Evolutionary conservation across 805 yeast genomes (phyloP).

Genomic region (Wickerhamiella shivajii): DNA sequence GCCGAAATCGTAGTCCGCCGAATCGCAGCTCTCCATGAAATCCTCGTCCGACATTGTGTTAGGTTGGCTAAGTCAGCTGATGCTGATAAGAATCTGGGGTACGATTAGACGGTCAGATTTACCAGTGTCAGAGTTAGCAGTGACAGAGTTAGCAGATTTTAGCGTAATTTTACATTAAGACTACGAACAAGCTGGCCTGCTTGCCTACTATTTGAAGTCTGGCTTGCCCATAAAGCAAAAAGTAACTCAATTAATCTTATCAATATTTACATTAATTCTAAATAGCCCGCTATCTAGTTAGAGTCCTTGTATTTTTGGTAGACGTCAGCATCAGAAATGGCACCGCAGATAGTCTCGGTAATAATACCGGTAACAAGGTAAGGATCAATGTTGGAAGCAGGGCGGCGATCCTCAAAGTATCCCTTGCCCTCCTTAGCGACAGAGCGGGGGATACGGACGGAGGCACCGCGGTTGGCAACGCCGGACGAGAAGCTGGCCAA

Average conservation of each 20-base stretch:
- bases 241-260: not conserved
- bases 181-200: too few relatives aligned
- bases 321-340: conserved; percentile 92
- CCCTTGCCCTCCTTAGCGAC: conserved; percentile 97
- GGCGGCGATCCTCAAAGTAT: conserved; percentile 99
- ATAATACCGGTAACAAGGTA: conserved; percentile 97
- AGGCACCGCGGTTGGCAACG: conserved; percentile 99
- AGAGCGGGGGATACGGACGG: conserved; percentile 96
- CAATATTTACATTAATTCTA: conserved; percentile 1
- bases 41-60: conserved; percentile 27
- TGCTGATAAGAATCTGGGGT: too few relatives aligned
- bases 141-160: too few relatives aligned
- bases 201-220: too few relatives aligned
- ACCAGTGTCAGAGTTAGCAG: too few relatives aligned
- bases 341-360: conserved; percentile 92
- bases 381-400: conserved; percentile 98
- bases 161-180: too few relatives aligned
- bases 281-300: conserved; percentile 3
- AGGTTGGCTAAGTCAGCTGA: too few relatives aligned
- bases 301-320: conserved; percentile 12
- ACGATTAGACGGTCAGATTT: too few relatives aligned
- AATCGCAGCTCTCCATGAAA: conserved; percentile 28
- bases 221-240: too few relatives aligned
- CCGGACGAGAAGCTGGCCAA: conserved; percentile 84
- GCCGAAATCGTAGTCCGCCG: conserved; percentile 21